Base-by-base conservation (phyloP, 1,139 yeast species). In the Casaregolazyma suthepensis region DNA sequence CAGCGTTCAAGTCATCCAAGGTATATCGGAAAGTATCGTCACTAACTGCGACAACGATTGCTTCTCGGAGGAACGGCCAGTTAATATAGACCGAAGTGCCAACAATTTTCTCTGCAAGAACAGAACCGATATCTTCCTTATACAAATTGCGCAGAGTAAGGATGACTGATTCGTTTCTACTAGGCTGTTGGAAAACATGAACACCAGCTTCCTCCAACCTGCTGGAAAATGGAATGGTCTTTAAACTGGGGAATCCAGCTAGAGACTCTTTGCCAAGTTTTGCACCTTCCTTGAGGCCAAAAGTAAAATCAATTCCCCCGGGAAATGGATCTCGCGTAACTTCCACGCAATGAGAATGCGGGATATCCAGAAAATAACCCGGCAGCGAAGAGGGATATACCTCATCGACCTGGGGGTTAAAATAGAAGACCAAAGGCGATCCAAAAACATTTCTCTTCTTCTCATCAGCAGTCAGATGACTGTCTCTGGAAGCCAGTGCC, bases 1-100 rank as follows among this genome's bases (percentile, higher is more conserved):
- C 12, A n/a, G 50, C 46, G 46, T 56, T 55, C 18, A 56, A 48
- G 56, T 72, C 75, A 38, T 70, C 65, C 18, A 70, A 62, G 58
- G 78, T 83, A 63, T 79, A 80, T 48, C 74, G 75, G 60, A 70
- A 70, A 43, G 74, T 71, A 9, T 76, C 79, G 68, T 87, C 93
- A 48, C 77, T 70, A 6, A 93, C 80, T 43, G 80, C 78, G 15
- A 82, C 75, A 45, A 93, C 82, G 63, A 80, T 82, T 20, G 91
- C 87, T 69, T 93, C 98, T 59, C 84, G 79, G 61, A 93, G 74
- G 66, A 83, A 89, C 26, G 99, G 99, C 94, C 96, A 93, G 61
- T 84, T 82, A 17, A 87, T 80, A 66, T 83, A 90, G 7, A 87
- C 85, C 52, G 81, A 70, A 56, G 80, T 77, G 53, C 81, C 83